A percentile compares a stretch with the other conserved stretches of the same genome.
phyloP scores from a whole-genome alignment of 352 stramenopile genomes.

The Blastocystis sp. region DNA sequence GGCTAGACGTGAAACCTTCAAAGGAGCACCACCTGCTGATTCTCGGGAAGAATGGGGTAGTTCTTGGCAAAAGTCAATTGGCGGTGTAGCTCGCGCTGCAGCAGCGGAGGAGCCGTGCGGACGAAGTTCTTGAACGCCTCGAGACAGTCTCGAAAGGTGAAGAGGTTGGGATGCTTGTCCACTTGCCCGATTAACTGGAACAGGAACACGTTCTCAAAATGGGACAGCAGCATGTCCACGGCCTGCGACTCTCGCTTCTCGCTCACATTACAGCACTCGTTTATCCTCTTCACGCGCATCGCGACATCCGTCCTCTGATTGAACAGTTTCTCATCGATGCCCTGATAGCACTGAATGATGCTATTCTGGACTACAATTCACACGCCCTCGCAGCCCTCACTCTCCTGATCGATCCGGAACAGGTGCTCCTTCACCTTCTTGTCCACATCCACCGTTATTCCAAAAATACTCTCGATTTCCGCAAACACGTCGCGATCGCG shows the following conservation, averaged over 20 bases:
- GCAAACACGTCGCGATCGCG: neutral
- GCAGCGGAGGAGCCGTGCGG: neutral
- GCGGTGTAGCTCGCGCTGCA: neutral
- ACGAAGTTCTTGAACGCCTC: conserved; percentile 34
- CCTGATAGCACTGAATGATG: conserved; percentile 30
- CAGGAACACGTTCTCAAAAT: conserved; percentile 29
- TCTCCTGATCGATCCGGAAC: conserved; percentile 25
- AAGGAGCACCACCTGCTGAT: neutral
- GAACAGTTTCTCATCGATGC: conserved; percentile 4
- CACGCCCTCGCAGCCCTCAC: neutral
- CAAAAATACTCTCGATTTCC: neutral
- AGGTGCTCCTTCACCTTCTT: neutral
- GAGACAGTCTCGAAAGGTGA: neutral
- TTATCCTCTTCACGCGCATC: conserved; percentile 39
- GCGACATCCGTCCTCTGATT: conserved; percentile 32
- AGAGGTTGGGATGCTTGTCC: conserved; percentile 7
- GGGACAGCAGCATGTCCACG: conserved; percentile 7
- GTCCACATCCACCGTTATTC: neutral
- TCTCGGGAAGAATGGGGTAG: conserved; percentile 32
- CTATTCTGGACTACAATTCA: conserved; percentile 40
- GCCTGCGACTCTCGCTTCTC: conserved; percentile 20
- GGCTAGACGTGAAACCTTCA: neutral
- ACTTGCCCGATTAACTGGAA: neutral
- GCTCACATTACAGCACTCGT: conserved; percentile 24
- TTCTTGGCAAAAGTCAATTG: neutral